Evolutionary conservation across 208 protist species (phyloP).

Genomic region (Naegleria lovaniensis): DNA sequence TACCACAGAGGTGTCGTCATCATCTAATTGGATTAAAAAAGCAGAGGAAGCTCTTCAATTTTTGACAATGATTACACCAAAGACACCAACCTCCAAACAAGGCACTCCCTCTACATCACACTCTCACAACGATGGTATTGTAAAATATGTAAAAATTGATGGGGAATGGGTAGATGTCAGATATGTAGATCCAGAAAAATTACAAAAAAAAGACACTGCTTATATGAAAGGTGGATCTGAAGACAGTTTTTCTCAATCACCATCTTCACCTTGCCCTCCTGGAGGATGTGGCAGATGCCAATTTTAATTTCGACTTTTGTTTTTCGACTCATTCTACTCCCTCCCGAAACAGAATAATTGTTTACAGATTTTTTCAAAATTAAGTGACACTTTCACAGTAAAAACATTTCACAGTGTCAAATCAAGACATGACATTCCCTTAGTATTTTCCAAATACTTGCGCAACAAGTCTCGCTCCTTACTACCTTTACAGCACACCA

Average conservation of each 20-base stretch:
- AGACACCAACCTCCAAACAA: background rate
- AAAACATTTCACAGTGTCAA: too few species aligned
- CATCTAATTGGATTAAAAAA: background rate
- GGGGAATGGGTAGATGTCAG: background rate
- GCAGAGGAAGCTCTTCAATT: background rate
- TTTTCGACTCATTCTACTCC: too few species aligned
- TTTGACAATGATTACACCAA: background rate
- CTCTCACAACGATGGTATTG: background rate
- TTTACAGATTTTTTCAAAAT: too few species aligned
- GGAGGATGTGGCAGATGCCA: background rate
- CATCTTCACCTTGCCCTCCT: background rate
- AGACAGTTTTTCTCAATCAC: background rate
- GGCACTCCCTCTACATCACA: background rate
- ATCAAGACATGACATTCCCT: too few species aligned
- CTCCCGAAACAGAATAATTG: too few species aligned
- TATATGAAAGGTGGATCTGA: background rate
- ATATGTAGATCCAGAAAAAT: background rate
- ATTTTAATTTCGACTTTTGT: too few species aligned
- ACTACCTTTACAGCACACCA: too few species aligned
- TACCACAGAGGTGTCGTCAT: background rate
- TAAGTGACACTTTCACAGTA: too few species aligned
- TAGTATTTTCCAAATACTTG: too few species aligned
- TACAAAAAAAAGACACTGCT: background rate
- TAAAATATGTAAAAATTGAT: background rate
- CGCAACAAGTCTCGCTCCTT: too few species aligned